A percentile compares a stretch with the other conserved stretches of the same genome.
Evolutionary conservation across 805 yeast genomes (phyloP).

Genomic region (Candida orba): DNA sequence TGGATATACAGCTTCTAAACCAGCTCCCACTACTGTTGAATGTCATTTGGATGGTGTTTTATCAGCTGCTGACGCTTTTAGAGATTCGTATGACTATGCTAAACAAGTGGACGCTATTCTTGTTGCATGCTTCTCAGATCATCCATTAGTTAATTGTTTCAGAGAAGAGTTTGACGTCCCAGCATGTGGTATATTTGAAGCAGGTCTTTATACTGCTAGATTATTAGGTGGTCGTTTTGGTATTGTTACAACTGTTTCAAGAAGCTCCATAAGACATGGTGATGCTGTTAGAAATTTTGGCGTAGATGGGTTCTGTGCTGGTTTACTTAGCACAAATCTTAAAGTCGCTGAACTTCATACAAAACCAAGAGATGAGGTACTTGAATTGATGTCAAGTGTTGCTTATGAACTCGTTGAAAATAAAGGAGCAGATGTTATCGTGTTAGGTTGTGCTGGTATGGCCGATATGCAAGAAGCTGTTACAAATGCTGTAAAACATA

Average conservation of each 20-base stretch:
- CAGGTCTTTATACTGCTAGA: constrained; percentile 27
- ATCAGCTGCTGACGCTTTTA: constrained; percentile 26
- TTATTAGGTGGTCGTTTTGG: constrained; percentile 29
- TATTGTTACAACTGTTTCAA: constrained; percentile 25
- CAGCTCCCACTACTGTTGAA: constrained; percentile 26
- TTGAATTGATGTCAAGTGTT: constrained; percentile 21
- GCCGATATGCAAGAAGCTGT: constrained; percentile 24
- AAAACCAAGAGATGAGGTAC: constrained; percentile 26
- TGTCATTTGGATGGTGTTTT: constrained; percentile 29
- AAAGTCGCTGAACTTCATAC: constrained; percentile 28
- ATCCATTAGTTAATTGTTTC: constrained; percentile 28
- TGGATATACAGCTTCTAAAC: constrained; percentile 25
- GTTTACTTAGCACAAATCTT: constrained; percentile 26
- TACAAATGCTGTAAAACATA: constrained; percentile 11
- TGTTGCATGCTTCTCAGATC: constrained; percentile 31
- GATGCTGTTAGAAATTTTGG: constrained; percentile 26
- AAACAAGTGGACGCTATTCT: constrained; percentile 26
- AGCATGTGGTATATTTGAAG: constrained; percentile 29
- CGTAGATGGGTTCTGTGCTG: constrained; percentile 26
- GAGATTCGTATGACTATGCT: constrained; percentile 24
- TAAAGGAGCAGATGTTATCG: constrained; percentile 24
- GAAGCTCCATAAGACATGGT: constrained; percentile 27
- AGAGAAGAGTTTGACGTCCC: constrained; percentile 30
- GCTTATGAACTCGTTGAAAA: constrained; percentile 23
- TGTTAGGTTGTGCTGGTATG: constrained; percentile 30